Evolutionary conservation across 2,329 filamentous ascomycete genomes (phyloP).

Genomic region (Diplodia sapinea): DNA sequence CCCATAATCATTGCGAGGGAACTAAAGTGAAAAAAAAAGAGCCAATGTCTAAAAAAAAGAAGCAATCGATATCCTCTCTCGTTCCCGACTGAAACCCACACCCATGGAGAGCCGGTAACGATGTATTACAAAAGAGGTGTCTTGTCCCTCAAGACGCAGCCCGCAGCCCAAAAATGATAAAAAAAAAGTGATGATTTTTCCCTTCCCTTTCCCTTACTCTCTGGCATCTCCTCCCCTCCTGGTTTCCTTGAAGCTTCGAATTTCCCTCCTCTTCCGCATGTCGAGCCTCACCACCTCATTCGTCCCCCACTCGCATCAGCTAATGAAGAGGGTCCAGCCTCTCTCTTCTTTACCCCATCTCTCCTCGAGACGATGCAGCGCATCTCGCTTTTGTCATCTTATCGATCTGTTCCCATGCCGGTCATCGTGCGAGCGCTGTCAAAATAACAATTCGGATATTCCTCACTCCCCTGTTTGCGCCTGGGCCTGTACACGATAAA

Average conservation of each 20-base stretch:
- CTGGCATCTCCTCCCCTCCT: neutral
- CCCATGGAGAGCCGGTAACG: neutral
- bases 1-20: neutral
- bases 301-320: neutral
- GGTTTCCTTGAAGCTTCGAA: neutral
- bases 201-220: neutral
- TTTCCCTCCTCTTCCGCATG: neutral
- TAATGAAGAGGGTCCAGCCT: constrained; percentile 24
- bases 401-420: neutral
- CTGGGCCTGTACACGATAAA: constrained; percentile 20
- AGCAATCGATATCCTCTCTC: neutral
- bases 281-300: neutral
- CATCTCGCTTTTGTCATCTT: neutral
- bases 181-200: neutral
- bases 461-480: constrained; percentile 10
- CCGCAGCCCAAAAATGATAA: neutral
- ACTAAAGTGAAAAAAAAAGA: neutral
- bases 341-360: neutral
- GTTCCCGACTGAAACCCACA: neutral
- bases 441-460: neutral
- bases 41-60: neutral
- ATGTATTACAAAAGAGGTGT: neutral
- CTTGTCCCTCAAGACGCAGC: neutral
- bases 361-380: neutral
- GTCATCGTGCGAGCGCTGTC: neutral